These are phyloP conservation scores for Nemania sp. DNA, from an alignment of 2,329 filamentous ascomycete genomes.

Conservation along the genomic window DNA sequence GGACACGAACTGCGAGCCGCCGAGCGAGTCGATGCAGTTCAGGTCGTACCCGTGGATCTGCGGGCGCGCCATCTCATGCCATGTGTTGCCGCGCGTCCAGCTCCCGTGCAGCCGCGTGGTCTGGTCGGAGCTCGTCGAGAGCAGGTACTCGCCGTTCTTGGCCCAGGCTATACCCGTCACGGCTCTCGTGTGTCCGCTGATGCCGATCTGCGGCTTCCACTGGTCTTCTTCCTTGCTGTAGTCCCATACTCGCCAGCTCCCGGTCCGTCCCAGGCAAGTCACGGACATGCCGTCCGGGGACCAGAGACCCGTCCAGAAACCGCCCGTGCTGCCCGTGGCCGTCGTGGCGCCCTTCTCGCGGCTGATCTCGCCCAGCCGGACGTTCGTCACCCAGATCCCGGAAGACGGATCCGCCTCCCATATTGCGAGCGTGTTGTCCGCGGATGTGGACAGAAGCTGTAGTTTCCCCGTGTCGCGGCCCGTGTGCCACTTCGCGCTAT, in stretches of 20 bases:
- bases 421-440: slow-evolving; percentile 92
- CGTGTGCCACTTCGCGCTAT: slow-evolving; percentile 82
- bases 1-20: slow-evolving; percentile 83
- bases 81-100: slow-evolving; percentile 75
- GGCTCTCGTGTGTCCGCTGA: slow-evolving; percentile 85
- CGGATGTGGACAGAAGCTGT: slow-evolving; percentile 88
- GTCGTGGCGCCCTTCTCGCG: slow-evolving; percentile 95
- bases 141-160: slow-evolving; percentile 81
- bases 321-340: slow-evolving; percentile 93
- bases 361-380: slow-evolving; percentile 91
- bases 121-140: slow-evolving; percentile 92
- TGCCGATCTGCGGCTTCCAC: slow-evolving; percentile 82
- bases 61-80: slow-evolving; percentile 95
- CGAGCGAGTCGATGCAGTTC: slow-evolving; percentile 88
- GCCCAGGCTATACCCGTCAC: slow-evolving; percentile 90
- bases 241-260: slow-evolving; percentile 91
- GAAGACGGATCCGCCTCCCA: slow-evolving; percentile 89
- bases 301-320: slow-evolving; percentile 97
- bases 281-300: slow-evolving; percentile 80
- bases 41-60: slow-evolving; percentile 99
- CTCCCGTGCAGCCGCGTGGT: slow-evolving; percentile 88
- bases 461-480: slow-evolving; percentile 63
- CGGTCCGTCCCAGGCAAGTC: slow-evolving; percentile 87
- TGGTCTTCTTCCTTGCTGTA: slow-evolving; percentile 69
- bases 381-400: slow-evolving; percentile 90